These are phyloP conservation scores for Gryganskiella cystojenkinii DNA, from an alignment of 192 early-diverging fungal species.

Conservation along the genomic window DNA sequence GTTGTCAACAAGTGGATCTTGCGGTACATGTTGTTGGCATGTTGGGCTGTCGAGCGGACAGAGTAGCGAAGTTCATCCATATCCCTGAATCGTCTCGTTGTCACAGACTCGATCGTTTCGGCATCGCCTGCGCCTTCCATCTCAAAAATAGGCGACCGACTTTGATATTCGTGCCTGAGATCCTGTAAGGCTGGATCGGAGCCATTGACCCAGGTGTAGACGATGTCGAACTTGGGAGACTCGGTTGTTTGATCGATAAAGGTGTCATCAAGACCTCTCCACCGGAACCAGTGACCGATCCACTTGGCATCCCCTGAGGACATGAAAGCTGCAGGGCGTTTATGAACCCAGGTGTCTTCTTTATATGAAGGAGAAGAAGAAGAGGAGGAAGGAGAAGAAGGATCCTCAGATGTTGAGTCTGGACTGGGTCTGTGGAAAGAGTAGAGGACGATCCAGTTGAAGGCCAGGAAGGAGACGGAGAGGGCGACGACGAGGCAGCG, in stretches of 20 bases:
- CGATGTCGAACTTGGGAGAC: slow-evolving; percentile 24
- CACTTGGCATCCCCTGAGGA: no score
- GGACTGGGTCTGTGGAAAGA: slow-evolving; percentile 5
- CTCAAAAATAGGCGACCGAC: slow-evolving; percentile 13
- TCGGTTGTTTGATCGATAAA: slow-evolving; percentile 1
- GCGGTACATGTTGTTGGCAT: slow-evolving; percentile 27
- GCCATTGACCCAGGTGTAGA: slow-evolving; percentile 61
- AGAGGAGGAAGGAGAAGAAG: neutral
- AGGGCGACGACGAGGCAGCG: slow-evolving; percentile 39
- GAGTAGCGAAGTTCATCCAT: slow-evolving; percentile 57
- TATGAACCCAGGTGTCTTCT: neutral
- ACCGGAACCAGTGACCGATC: slow-evolving; percentile 36
- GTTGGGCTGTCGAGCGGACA: slow-evolving; percentile 34
- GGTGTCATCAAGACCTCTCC: slow-evolving; percentile 30
- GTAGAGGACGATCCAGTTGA: slow-evolving; percentile 39
- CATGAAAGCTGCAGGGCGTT: no score
- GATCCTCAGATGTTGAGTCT: neutral
- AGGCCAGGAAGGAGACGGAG: slow-evolving; percentile 26
- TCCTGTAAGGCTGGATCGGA: slow-evolving; percentile 33
- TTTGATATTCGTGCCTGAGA: slow-evolving; percentile 5
- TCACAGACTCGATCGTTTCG: slow-evolving; percentile 11
- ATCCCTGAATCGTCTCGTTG: slow-evolving; percentile 45
- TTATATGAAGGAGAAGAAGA: neutral
- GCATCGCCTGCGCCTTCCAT: neutral
- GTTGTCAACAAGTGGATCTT: slow-evolving; percentile 40